Percentiles rank a stretch among this genome's conserved stretches.
These are phyloP conservation scores for Lanmaoa rubissima DNA, from an alignment of 768 basidiomycete genomes.

Conservation along the genomic window DNA sequence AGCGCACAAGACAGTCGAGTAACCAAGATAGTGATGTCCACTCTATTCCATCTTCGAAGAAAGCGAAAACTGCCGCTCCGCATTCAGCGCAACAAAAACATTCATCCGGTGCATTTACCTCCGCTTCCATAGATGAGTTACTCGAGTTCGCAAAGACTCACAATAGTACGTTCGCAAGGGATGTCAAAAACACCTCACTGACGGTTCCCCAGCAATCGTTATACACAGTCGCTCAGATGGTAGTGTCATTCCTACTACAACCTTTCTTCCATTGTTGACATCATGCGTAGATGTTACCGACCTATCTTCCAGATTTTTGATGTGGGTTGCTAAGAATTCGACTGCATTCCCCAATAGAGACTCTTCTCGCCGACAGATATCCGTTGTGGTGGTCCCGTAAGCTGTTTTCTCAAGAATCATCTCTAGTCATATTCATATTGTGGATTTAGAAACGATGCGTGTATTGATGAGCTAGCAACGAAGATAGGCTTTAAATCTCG, in stretches of 20 bases:
- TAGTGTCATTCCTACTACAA: not conserved
- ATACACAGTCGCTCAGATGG: constrained; percentile 21
- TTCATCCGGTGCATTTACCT: not conserved
- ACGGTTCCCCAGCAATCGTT: constrained; percentile 18
- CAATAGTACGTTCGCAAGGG: constrained; percentile 18
- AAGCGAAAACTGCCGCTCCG: not conserved
- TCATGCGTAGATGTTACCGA: constrained; percentile 15
- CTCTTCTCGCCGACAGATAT: constrained; percentile 7
- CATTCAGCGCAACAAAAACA: not conserved
- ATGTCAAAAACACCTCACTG: not conserved
- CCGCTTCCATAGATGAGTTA: constrained; percentile 7
- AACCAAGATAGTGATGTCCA: not conserved
- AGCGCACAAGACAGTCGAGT: constrained; percentile 12
- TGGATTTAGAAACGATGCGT: constrained; percentile 8
- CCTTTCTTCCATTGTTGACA: not conserved
- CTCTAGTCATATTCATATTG: not conserved
- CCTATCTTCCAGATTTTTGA: constrained; percentile 19
- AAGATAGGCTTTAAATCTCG: constrained; percentile 16
- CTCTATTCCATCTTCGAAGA: constrained; percentile 11
- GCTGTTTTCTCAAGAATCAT: not conserved
- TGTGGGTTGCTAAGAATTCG: constrained; percentile 12
- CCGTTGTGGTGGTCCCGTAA: constrained; percentile 22
- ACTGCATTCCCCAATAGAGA: not conserved
- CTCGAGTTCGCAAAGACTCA: constrained; percentile 20
- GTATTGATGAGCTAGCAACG: constrained; percentile 13